These are phyloP conservation scores for Tuber magnatum DNA, from an alignment of 495 filamentous ascomycete species.

Conservation along the genomic window DNA sequence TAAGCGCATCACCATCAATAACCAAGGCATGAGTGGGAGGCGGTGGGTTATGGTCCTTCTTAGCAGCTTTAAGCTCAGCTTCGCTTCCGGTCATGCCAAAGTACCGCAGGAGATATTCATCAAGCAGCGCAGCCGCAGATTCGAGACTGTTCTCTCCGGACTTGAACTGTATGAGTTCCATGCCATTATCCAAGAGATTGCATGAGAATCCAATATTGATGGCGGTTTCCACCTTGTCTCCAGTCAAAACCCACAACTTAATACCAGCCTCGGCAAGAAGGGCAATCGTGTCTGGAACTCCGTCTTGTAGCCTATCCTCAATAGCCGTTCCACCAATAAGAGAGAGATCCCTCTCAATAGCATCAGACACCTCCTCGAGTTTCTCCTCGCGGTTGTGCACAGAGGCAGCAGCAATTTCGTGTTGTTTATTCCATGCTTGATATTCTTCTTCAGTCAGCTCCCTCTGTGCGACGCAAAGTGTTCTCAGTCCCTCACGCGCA, in stretches of 20 bases:
- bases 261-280: conserved; percentile 90
- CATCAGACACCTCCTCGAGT: conserved; percentile 79
- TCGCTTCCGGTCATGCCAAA: conserved; percentile 83
- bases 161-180: conserved; percentile 93
- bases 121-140: conserved; percentile 60
- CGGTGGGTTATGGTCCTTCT: conserved; percentile 73
- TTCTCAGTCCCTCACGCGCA: conserved; percentile 88
- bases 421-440: conserved; percentile 70
- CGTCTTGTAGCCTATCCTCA: conserved; percentile 94
- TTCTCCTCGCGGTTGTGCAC: conserved; percentile 88
- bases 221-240: conserved; percentile 97
- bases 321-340: conserved; percentile 95
- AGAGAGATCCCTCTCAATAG: conserved; percentile 81
- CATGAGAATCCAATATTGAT: conserved; percentile 99
- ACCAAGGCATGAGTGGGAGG: conserved; percentile 88
- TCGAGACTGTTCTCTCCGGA: conserved; percentile 64
- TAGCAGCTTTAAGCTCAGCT: conserved; percentile 73
- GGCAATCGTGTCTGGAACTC: conserved; percentile 93
- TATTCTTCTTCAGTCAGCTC: conserved; percentile 83
- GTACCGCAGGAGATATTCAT: conserved; percentile 56
- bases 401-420: conserved; percentile 78
- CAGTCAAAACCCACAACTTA: conserved; percentile 98
- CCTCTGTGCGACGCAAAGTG: conserved; percentile 86
- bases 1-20: conserved; percentile 91
- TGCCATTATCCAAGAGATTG: conserved; percentile 92